These are phyloP conservation scores for Cryomyces minteri DNA, from an alignment of 495 filamentous ascomycete genomes.

Conservation along the genomic window DNA sequence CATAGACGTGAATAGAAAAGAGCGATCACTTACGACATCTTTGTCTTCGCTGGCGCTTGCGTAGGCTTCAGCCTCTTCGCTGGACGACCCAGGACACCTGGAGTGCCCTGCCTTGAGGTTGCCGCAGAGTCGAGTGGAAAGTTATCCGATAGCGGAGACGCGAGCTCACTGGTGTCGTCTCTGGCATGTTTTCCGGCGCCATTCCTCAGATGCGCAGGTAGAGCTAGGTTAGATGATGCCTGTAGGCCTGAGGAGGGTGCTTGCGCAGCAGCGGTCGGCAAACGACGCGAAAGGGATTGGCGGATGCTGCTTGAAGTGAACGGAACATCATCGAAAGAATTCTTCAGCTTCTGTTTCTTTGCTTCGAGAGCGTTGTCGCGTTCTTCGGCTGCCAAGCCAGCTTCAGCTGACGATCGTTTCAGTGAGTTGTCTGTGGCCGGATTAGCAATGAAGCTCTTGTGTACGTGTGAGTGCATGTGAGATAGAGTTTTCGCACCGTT, in stretches of 20 bases:
- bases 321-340: no score
- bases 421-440: not conserved
- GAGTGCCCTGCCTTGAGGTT: slow-evolving; percentile 8
- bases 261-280: no score
- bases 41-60: slow-evolving; percentile 31
- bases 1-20: not conserved
- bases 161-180: not conserved
- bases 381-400: slow-evolving; percentile 5
- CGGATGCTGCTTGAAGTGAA: no score
- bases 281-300: no score
- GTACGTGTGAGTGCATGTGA: not conserved
- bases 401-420: slow-evolving; percentile 7
- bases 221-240: no score
- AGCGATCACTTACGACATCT: slow-evolving; percentile 44
- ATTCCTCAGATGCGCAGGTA: no score
- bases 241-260: no score
- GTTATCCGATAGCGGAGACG: slow-evolving; percentile 7
- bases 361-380: slow-evolving; percentile 3
- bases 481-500: no score
- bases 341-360: slow-evolving; percentile 3
- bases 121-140: not conserved
- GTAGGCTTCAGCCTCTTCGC: slow-evolving; percentile 25
- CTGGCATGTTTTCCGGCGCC: not conserved
- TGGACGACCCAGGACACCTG: slow-evolving; percentile 21
- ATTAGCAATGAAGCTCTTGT: not conserved